These are phyloP conservation scores for Corymbia maculata DNA, from an alignment of 345 rosid genomes.

Conservation along the genomic window DNA sequence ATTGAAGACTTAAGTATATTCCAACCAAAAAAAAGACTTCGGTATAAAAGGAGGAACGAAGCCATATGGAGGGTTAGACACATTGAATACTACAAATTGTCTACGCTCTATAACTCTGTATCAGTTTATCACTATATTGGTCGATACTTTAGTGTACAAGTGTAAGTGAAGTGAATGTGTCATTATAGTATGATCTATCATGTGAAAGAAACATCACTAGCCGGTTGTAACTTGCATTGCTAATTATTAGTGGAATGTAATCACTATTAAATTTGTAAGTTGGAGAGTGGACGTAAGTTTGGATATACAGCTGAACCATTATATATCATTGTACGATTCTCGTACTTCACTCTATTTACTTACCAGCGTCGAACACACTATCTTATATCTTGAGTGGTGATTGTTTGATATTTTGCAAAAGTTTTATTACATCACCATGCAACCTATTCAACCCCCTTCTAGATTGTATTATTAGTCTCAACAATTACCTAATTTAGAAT, in stretches of 20 bases:
- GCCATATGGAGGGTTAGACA: too few species aligned
- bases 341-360: background rate
- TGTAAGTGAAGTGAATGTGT: background rate
- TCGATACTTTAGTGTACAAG: fast-evolving
- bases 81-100: too few species aligned
- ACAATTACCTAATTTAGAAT: background rate
- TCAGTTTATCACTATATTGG: background rate
- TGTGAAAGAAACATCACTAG: background rate
- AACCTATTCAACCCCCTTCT: background rate
- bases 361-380: background rate
- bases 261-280: background rate
- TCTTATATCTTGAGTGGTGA: background rate
- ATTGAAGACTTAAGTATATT: too few species aligned
- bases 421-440: background rate
- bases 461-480: background rate
- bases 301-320: too few species aligned
- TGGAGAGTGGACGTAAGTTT: background rate
- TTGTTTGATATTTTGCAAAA: background rate
- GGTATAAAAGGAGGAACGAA: too few species aligned
- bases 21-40: too few species aligned
- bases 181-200: too few species aligned
- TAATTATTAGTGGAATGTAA: too few species aligned
- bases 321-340: background rate
- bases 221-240: background rate
- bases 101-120: too few species aligned